A percentile compares a stretch with the other conserved stretches of the same genome.
Evolutionary conservation across 352 stramenopile genomes (phyloP).

Genomic region (Pythium scleroteichum): DNA sequence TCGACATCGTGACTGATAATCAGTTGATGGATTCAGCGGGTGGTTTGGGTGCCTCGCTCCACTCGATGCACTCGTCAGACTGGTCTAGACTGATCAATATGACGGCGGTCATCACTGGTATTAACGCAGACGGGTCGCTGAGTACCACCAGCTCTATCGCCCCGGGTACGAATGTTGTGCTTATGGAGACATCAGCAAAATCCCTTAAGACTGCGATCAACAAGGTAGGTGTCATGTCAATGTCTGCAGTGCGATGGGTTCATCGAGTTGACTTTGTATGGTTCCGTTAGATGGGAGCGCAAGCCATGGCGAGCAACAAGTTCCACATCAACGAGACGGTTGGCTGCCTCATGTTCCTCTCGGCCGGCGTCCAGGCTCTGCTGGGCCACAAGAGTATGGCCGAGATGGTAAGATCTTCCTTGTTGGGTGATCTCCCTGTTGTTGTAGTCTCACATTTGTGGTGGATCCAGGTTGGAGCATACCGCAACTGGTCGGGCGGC

Average conservation of each 20-base stretch:
- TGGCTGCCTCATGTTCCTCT: constrained; percentile 87
- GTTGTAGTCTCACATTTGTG: neutral
- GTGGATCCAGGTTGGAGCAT: constrained; percentile 66
- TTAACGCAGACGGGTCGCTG: constrained; percentile 83
- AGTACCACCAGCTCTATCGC: constrained; percentile 79
- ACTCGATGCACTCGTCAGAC: constrained; percentile 79
- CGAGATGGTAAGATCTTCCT: constrained; percentile 60
- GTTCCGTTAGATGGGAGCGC: constrained; percentile 63
- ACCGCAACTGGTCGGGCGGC: constrained; percentile 81
- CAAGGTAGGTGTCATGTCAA: constrained; percentile 40
- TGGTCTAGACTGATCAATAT: constrained; percentile 86
- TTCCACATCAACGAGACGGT: constrained; percentile 84
- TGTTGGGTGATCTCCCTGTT: neutral
- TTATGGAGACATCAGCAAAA: constrained; percentile 86
- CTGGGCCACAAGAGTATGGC: constrained; percentile 87
- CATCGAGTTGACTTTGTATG: neutral
- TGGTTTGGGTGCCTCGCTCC: constrained; percentile 50
- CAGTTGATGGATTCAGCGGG: constrained; percentile 53
- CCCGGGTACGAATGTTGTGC: constrained; percentile 74
- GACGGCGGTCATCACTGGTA: constrained; percentile 82
- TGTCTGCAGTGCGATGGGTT: neutral
- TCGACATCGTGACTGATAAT: constrained; percentile 70
- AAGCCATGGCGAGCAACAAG: constrained; percentile 75
- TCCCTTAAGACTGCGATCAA: constrained; percentile 85
- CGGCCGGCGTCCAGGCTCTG: constrained; percentile 79